These are phyloP conservation scores for Annulohypoxylon moriforme DNA, from an alignment of 495 filamentous ascomycete genomes.

Conservation along the genomic window DNA sequence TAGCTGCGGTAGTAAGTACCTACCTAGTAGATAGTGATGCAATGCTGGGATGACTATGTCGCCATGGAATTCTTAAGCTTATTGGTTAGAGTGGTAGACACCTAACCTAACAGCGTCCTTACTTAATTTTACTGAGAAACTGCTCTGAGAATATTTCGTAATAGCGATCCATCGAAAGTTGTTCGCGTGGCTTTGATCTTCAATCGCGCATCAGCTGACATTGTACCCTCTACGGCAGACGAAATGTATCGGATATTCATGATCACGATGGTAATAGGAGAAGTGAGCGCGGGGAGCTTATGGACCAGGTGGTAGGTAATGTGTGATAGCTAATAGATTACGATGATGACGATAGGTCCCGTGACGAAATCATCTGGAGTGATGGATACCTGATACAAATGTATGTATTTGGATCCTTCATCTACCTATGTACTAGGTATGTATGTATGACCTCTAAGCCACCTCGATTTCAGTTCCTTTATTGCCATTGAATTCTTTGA, in stretches of 20 bases:
- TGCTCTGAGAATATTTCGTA: conserved; percentile 20
- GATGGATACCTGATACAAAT: conserved; percentile 1
- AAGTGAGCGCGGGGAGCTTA: conserved; percentile 22
- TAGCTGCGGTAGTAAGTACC: too few species aligned
- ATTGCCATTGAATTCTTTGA: background rate
- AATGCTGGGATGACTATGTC: conserved; percentile 24
- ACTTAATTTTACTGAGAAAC: too few species aligned
- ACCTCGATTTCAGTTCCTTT: conserved; percentile 2
- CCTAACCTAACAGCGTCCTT: too few species aligned
- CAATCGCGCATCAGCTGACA: conserved; percentile 32
- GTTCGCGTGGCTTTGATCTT: conserved; percentile 30
- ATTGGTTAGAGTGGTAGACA: background rate
- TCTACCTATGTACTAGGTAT: background rate
- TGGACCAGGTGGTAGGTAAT: conserved; percentile 27
- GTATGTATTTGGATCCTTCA: background rate
- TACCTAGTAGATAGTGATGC: conserved; percentile 33
- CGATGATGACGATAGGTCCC: conserved; percentile 35
- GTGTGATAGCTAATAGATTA: conserved; percentile 37
- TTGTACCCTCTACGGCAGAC: conserved; percentile 16
- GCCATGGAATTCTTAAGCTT: conserved; percentile 13
- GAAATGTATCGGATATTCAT: background rate
- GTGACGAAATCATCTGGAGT: conserved; percentile 40
- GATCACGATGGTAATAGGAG: conserved; percentile 22
- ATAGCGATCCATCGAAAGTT: conserved; percentile 6
- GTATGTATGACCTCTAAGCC: background rate